phyloP scores from a whole-genome alignment of 352 stramenopile genomes.

The Ophiocytium majus region DNA sequence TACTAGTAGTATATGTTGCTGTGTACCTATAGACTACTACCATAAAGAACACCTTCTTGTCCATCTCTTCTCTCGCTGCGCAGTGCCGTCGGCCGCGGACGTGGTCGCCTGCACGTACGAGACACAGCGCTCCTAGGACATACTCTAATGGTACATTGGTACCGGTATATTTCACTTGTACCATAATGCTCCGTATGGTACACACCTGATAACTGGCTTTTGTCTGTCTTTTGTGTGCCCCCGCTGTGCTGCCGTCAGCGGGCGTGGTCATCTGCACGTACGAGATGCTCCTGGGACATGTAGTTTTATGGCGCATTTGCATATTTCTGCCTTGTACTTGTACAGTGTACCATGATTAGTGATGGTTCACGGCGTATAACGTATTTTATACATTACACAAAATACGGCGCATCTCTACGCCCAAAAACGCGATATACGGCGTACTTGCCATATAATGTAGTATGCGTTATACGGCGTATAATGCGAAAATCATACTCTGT shows the following conservation, averaged over 20 bases:
- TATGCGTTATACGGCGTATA: no score
- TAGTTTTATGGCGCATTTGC: neutral
- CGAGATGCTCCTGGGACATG: slow-evolving; percentile 30
- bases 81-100: slow-evolving; percentile 23
- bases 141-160: neutral
- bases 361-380: neutral
- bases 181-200: neutral
- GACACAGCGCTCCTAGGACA: slow-evolving; percentile 36
- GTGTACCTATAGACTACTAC: no score
- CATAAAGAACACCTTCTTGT: no score
- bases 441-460: no score
- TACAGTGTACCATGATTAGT: no score
- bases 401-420: neutral
- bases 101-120: slow-evolving; percentile 58
- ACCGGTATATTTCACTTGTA: neutral
- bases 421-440: no score
- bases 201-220: neutral
- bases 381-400: neutral
- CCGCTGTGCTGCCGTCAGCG: neutral
- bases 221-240: no score
- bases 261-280: slow-evolving; percentile 58
- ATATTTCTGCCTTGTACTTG: neutral
- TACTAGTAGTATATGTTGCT: no score
- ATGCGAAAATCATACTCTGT: no score
- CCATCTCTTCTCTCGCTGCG: no score